Base-by-base conservation (phyloP, 2,329 filamentous ascomycete species). In the Cytospora paraplurivora region DNA sequence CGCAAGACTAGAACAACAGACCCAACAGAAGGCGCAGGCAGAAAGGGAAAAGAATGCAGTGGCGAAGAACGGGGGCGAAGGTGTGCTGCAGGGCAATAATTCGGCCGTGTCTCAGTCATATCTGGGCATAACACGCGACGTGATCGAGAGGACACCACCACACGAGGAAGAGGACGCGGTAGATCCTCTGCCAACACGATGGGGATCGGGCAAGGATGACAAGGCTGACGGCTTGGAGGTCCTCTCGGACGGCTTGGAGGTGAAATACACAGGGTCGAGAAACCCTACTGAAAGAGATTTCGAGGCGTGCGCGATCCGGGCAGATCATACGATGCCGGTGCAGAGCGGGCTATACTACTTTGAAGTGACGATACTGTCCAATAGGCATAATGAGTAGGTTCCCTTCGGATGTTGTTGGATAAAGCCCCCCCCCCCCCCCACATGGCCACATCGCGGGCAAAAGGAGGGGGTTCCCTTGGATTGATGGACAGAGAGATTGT, bases 311-410 rank as follows among this genome's bases (percentile, higher is more conserved):
- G 86, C 91, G 13, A 87, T 97, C 63, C 87, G 95, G 62, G 86
- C 93, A 34, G 90, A 99, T 74, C 82, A 93, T 73, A 85, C 88
- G 56, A 97, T 98, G 87, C 93, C 95, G 4, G 83, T 87, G 41
- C 90, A 96, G 72, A 95, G 91, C 69, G 95, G 95, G 1, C 89
- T 99, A 65, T 99, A 97, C 76, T 99, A 99, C 75, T 99, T 88
- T 72, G 95, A 99, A 73, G 82, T 89, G 32, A 77, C 77, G 17
- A 78, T 87, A 55, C 63, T 83, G 33, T 76, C 78, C 17, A 80
- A 77, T 59, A 83, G 81, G 71, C 76, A 77, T 67, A 82, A 85
- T 51, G 84, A 86, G 83, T 86, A 77, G 60, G 83, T 81, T 11
- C 33, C 34, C 11, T 37, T 32, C 32, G 27, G 4, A 27, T 27